Conservation (phyloP, 2,329 filamentous ascomycete species). For the Botrytis tulipae region DNA sequence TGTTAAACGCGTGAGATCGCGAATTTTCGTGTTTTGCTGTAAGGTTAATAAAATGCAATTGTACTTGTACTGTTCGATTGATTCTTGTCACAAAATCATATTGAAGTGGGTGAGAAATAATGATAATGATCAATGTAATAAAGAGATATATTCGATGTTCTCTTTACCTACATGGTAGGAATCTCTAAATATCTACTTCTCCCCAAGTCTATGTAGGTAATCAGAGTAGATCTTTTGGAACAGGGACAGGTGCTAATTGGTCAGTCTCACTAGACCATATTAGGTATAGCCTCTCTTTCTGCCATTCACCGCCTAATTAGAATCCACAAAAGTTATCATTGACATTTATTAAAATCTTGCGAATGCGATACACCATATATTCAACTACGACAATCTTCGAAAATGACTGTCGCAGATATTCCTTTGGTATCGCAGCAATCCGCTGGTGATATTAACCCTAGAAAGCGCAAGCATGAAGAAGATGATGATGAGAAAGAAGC, state of each 20-base stretch:
- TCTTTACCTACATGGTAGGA: not conserved
- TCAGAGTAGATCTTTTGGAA: not conserved
- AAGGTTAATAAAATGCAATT: not conserved
- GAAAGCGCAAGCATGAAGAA: conserved; percentile 37
- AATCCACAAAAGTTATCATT: not conserved
- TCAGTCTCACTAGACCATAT: not conserved
- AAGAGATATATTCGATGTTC: not conserved
- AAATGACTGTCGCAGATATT: conserved; percentile 16
- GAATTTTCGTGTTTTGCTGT: conserved; percentile 12
- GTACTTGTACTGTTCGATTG: not conserved
- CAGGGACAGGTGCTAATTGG: not conserved
- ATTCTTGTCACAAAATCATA: not conserved
- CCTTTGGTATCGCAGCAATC: conserved; percentile 38
- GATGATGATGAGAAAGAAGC: conserved; percentile 18
- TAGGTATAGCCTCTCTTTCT: not conserved
- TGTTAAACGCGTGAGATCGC: conserved; percentile 4
- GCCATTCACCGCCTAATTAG: conserved; percentile 10
- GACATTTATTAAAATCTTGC: not conserved
- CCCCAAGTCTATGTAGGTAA: not conserved
- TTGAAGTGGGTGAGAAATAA: not conserved
- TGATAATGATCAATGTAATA: not conserved
- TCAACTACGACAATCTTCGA: not conserved
- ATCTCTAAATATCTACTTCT: not conserved
- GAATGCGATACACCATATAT: conserved; percentile 9
- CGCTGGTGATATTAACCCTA: conserved; percentile 25